A percentile compares a stretch with the other conserved stretches of the same genome.
Evolutionary conservation across 805 yeast genomes (phyloP).

Genomic region (Maudiozyma bulderi): DNA sequence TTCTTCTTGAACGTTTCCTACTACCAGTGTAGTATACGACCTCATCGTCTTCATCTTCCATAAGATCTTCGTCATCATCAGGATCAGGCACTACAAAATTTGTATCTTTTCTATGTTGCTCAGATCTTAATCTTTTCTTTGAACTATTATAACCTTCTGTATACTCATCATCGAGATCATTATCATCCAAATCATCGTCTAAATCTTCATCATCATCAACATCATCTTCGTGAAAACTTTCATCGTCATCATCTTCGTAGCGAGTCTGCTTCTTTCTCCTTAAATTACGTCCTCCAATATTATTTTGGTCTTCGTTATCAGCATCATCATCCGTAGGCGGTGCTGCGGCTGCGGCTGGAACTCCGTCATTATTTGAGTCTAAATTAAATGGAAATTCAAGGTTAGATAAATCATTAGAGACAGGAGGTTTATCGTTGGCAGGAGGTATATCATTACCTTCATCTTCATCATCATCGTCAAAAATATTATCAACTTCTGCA

Average conservation of each 20-base stretch:
- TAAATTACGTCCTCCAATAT: not conserved
- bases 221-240: constrained; percentile 28
- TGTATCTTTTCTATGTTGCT: constrained; percentile 15
- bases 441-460: constrained; percentile 1
- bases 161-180: constrained; percentile 13
- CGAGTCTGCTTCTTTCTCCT: constrained; percentile 3
- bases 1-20: constrained; percentile 6
- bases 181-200: constrained; percentile 14
- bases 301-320: constrained; percentile 3
- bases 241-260: constrained; percentile 23
- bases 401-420: not conserved
- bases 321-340: constrained; percentile 13
- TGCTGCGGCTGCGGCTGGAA: not conserved
- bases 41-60: constrained; percentile 25
- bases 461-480: constrained; percentile 16
- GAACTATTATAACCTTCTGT: constrained; percentile 9
- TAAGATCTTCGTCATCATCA: constrained; percentile 23
- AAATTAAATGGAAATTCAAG: not conserved
- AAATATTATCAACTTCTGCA: constrained; percentile 27
- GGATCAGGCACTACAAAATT: constrained; percentile 26
- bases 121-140: constrained; percentile 4
- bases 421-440: not conserved
- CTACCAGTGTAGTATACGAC: not conserved
- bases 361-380: not conserved
- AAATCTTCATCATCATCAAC: constrained; percentile 32